These are phyloP conservation scores for Suhomyces atakaporum DNA, from an alignment of 1,139 yeast genomes.

Conservation along the genomic window DNA sequence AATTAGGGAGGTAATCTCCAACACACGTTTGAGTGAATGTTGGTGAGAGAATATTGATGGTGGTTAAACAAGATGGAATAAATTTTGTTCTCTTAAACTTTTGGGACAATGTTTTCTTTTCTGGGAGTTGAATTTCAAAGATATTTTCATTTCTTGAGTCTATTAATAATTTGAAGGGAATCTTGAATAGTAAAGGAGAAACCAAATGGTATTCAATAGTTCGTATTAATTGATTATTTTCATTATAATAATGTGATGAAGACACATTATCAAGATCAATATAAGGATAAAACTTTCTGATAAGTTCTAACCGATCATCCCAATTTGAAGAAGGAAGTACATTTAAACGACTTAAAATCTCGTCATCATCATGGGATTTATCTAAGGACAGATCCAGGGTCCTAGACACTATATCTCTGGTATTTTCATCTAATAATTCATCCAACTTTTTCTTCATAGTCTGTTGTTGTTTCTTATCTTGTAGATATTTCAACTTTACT, in stretches of 20 bases:
- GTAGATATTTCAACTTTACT: conserved; percentile 20
- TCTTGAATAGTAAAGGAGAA: conserved; percentile 27
- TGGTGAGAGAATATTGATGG: conserved; percentile 24
- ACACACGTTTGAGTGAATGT: conserved; percentile 22
- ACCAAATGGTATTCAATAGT: conserved; percentile 24
- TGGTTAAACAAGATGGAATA: conserved; percentile 8
- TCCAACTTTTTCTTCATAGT: conserved; percentile 21
- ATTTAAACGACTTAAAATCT: conserved; percentile 26
- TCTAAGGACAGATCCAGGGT: neutral
- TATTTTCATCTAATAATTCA: conserved; percentile 27
- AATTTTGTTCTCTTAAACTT: conserved; percentile 3
- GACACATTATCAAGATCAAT: conserved; percentile 25
- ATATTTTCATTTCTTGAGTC: conserved; percentile 22
- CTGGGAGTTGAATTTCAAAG: conserved; percentile 13
- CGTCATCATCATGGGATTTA: conserved; percentile 22
- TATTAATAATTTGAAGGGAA: conserved; percentile 23
- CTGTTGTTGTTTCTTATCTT: conserved; percentile 19
- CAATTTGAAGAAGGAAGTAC: conserved; percentile 43
- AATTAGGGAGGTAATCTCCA: conserved; percentile 28
- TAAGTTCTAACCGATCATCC: conserved; percentile 29
- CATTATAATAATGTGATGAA: conserved; percentile 16
- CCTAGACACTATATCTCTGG: conserved; percentile 10
- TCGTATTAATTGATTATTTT: conserved; percentile 16
- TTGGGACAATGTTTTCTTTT: neutral
- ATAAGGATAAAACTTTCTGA: conserved; percentile 31